A percentile compares a stretch with the other conserved stretches of the same genome.
Conservation (phyloP, 2,329 filamentous ascomycete genomes). For the Colletotrichum melonis region DNA sequence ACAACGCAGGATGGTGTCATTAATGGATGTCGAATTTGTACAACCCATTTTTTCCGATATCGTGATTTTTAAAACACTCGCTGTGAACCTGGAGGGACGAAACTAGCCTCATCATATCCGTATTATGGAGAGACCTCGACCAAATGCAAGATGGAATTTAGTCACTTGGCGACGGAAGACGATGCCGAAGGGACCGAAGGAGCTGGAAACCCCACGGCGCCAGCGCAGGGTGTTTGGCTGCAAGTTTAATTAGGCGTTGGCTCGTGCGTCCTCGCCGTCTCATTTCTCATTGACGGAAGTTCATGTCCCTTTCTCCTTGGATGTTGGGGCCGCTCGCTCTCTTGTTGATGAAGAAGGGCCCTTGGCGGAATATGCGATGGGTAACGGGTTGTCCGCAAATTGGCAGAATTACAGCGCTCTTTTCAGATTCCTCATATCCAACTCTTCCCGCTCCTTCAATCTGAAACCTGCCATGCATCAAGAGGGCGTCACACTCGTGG, state of each 20-base stretch:
- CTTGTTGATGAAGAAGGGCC: neutral
- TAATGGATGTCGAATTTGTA: conserved; percentile 29
- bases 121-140: neutral
- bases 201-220: neutral
- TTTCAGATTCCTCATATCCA: neutral
- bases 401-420: neutral
- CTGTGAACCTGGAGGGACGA: too few relatives aligned
- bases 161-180: conserved; percentile 19
- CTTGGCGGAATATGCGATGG: neutral
- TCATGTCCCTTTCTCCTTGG: neutral
- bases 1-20: conserved; percentile 6
- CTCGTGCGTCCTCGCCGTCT: conserved; percentile 12
- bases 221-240: conserved; percentile 9
- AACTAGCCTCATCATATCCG: too few relatives aligned
- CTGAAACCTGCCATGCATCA: conserved; percentile 37
- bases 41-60: neutral
- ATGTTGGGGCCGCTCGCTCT: neutral
- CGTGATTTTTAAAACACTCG: neutral
- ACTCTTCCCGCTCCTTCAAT: conserved; percentile 14
- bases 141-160: neutral
- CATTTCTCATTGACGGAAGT: conserved; percentile 13
- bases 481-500: conserved; percentile 21
- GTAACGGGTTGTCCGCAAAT: neutral
- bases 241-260: conserved; percentile 34
- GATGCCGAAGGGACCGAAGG: conserved; percentile 21